phyloP scores from a whole-genome alignment of 257 asterid genomes.

The Penstemon newberryi region DNA sequence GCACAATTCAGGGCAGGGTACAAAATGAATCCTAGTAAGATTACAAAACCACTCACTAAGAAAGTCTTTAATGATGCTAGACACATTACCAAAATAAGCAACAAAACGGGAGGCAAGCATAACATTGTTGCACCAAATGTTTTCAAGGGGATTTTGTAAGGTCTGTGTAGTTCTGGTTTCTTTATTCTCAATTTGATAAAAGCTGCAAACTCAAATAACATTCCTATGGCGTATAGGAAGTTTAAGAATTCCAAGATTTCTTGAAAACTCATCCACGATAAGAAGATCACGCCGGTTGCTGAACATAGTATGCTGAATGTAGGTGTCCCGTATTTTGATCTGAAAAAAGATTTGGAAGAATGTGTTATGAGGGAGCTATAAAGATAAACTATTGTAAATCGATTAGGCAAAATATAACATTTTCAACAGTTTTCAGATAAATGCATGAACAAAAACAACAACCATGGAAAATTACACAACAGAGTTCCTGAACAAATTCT shows the following conservation, averaged over 20 bases:
- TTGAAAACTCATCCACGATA: constrained; percentile 97
- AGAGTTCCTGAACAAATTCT: too few relatives aligned
- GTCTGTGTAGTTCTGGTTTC: constrained; percentile 81
- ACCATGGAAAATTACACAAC: too few relatives aligned
- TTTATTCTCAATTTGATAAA: constrained; percentile 67
- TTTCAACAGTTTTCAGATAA: too few relatives aligned
- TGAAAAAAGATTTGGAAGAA: constrained; percentile 23
- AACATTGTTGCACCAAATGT: constrained; percentile 66
- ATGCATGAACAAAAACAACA: too few relatives aligned
- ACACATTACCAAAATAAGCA: constrained; percentile 85
- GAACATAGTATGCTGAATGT: constrained; percentile 87
- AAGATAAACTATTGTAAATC: not conserved
- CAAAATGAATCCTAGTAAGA: constrained; percentile 53
- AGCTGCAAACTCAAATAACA: constrained; percentile 91
- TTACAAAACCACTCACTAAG: constrained; percentile 61
- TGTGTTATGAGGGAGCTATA: not conserved
- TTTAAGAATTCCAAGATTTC: constrained; percentile 90
- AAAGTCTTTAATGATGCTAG: constrained; percentile 67
- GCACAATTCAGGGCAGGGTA: constrained; percentile 52
- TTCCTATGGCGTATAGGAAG: constrained; percentile 84
- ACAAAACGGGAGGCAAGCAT: constrained; percentile 70
- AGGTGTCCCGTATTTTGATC: constrained; percentile 92
- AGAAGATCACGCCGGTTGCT: constrained; percentile 74
- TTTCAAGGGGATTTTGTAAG: constrained; percentile 73
- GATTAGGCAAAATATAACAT: not conserved